Evolutionary conservation across 495 filamentous ascomycete species (phyloP).

Genomic region (Tuber calosporum): DNA sequence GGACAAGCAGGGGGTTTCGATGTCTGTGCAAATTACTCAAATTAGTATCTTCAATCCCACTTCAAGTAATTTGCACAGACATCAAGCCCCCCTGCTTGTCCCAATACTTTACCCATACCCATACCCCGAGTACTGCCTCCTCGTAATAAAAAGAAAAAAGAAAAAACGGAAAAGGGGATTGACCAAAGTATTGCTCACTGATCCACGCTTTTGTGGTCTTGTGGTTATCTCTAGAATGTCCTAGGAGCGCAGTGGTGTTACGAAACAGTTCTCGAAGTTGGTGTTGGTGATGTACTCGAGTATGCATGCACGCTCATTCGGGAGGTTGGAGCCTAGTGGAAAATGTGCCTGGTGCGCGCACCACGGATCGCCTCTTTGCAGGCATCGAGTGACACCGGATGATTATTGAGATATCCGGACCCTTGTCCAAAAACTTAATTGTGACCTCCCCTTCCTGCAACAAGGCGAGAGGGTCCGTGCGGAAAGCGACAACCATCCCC

Average conservation of each 20-base stretch:
- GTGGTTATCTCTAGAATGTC: neutral
- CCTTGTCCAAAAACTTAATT: neutral
- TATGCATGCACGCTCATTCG: neutral
- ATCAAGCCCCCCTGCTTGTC: too few relatives aligned
- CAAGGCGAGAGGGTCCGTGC: neutral
- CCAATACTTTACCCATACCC: too few relatives aligned
- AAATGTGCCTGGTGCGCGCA: slow-evolving; percentile 5
- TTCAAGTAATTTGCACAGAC: too few relatives aligned
- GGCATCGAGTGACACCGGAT: neutral
- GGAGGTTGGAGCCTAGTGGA: neutral
- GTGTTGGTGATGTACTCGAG: neutral
- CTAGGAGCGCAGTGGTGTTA: neutral
- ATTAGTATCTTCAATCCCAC: too few relatives aligned
- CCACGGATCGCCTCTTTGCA: neutral
- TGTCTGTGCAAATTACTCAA: too few relatives aligned
- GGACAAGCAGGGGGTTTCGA: too few relatives aligned
- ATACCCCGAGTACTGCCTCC: too few relatives aligned
- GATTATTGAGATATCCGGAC: neutral
- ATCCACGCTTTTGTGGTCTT: neutral
- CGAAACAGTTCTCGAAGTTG: neutral
- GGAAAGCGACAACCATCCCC: neutral
- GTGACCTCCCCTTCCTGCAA: neutral
- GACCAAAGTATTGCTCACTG: neutral
- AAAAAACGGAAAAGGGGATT: neutral
- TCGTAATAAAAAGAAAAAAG: neutral